Conservation (phyloP, 371 early-diverging fungal species). For the Synchytrium microbalum region DNA sequence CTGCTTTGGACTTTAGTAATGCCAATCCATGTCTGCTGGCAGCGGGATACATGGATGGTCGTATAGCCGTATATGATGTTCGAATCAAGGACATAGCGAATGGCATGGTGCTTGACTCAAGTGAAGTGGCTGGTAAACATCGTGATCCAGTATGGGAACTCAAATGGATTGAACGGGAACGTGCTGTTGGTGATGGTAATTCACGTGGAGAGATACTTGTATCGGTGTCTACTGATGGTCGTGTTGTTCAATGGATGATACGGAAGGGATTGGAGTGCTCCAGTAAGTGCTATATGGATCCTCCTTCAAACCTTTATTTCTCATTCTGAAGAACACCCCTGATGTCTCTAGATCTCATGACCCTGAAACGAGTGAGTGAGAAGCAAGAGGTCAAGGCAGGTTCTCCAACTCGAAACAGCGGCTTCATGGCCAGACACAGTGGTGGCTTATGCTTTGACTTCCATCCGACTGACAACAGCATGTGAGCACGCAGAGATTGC, state of each 20-base stretch:
- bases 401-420: conserved; percentile 15
- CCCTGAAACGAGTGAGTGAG: conserved; percentile 39
- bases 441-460: conserved; percentile 51
- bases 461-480: conserved; percentile 37
- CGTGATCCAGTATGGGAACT: conserved; percentile 52
- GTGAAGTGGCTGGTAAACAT: conserved; percentile 39
- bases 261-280: conserved; percentile 40
- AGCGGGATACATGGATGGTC: conserved; percentile 37
- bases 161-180: conserved; percentile 43
- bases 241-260: conserved; percentile 43
- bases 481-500: conserved; percentile 20
- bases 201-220: conserved; percentile 31
- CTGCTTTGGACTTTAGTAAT: conserved; percentile 38
- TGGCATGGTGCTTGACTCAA: conserved; percentile 25
- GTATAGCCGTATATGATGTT: conserved; percentile 43
- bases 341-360: conserved; percentile 37
- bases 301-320: too few relatives aligned
- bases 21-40: conserved; percentile 40
- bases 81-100: conserved; percentile 12
- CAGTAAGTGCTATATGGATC: conserved; percentile 16
- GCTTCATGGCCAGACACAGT: conserved; percentile 40
- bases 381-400: conserved; percentile 15
- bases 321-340: not conserved
- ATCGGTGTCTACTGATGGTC: conserved; percentile 38
- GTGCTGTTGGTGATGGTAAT: conserved; percentile 35